Conservation (phyloP, 179 eudicot genomes). For the Pouteria campechiana region DNA sequence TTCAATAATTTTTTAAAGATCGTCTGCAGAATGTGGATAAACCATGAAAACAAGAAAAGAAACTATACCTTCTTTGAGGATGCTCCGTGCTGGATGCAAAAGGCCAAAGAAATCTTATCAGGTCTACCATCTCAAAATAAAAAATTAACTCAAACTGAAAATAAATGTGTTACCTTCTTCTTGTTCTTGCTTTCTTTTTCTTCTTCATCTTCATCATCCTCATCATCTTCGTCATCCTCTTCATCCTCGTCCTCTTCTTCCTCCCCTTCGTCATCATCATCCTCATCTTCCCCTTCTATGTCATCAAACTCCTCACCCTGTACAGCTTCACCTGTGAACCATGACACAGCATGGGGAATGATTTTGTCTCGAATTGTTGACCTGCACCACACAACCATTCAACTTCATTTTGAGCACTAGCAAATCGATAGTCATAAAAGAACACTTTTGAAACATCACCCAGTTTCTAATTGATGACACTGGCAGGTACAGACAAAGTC, state of each 20-base stretch:
- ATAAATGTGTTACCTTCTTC: conserved; percentile 27
- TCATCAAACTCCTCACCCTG: conserved; percentile 57
- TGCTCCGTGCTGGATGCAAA: too few species aligned
- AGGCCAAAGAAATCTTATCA: neutral
- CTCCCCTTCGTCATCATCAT: conserved; percentile 40
- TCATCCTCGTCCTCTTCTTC: conserved; percentile 43
- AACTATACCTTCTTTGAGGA: too few species aligned
- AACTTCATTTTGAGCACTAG: neutral
- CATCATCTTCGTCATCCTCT: conserved; percentile 38
- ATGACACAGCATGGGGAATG: conserved; percentile 89
- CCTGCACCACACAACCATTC: conserved; percentile 21
- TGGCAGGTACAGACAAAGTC: too few species aligned
- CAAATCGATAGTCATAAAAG: neutral
- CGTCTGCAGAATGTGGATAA: too few species aligned
- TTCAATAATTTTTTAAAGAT: too few species aligned
- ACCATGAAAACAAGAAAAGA: too few species aligned
- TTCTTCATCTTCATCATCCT: conserved; percentile 34
- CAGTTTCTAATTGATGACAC: too few species aligned
- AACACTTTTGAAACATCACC: too few species aligned
- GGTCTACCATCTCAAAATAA: conserved; percentile 6
- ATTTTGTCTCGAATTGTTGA: conserved; percentile 82
- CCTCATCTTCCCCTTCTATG: conserved; percentile 43
- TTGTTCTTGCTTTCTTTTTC: conserved; percentile 17
- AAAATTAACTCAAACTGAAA: neutral
- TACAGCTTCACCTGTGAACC: conserved; percentile 95